Evolutionary conservation across 257 asterid genomes (phyloP), one percentile per base, ranked within the genome.

Genomic region (Hygrophila difformis): DNA sequence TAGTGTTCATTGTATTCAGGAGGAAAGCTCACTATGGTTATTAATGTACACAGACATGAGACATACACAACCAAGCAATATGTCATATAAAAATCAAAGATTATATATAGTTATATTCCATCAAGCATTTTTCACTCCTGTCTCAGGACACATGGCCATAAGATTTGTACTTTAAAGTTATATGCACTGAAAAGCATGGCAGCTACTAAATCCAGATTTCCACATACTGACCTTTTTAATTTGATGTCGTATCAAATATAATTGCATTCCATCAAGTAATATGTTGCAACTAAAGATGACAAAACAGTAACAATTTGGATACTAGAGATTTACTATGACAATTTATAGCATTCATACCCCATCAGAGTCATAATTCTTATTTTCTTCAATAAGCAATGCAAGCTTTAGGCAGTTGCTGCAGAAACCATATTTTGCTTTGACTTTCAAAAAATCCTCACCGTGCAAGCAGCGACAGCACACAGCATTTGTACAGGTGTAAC

Each of bases 331-430:
- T n/a, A n/a, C n/a, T n/a, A n/a, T n/a, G n/a, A n/a, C n/a, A n/a
- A n/a, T n/a, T n/a, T n/a, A n/a, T n/a, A n/a, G 33, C 53, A 51
- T 50, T 12, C 87, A 47, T 84, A 89, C 98, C 94, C 92, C 96
- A 18, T 79, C 86, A 38, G 94, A 82, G 59, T 82, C 84, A 39
- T 48, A 55, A 62, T 68, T 66, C 67, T 3, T 55, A 29, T 53
- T 52, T 19, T 71, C 92, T 60, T 85, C 96, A 39, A 89, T 70
- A 51, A 89, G 78, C 48, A 75, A 38, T 13, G 67, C 92, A 38
- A 85, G 82, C 53, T 66, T 50, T 55, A 77, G 69, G 71, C 98
- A 89, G 34, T 2, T 2, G 12, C 49, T 12, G 69, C 98, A 89
- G 64, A 89, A 82, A 18, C 98, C 98, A 53, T 56, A 44, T 41